These are phyloP conservation scores for Aspergillus steynii DNA, from an alignment of 495 filamentous ascomycete genomes.

Conservation along the genomic window DNA sequence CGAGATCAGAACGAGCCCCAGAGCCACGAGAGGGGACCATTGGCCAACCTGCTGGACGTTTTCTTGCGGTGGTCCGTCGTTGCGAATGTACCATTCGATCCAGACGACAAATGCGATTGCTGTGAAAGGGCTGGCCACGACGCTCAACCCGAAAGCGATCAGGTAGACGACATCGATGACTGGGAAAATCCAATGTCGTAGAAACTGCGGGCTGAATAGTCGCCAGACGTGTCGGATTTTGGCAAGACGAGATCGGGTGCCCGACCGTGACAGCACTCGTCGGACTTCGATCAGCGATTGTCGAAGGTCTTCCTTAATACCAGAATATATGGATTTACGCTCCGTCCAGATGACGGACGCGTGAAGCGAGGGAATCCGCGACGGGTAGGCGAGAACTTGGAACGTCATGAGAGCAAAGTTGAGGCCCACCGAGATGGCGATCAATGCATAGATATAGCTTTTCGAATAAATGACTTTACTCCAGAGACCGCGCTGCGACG, in stretches of 20 bases:
- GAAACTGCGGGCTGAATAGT: conserved; percentile 16
- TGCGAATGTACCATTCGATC: conserved; percentile 34
- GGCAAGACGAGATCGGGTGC: not conserved
- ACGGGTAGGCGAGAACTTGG: conserved; percentile 28
- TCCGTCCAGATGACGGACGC: conserved; percentile 28
- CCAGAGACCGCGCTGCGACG: conserved; percentile 16
- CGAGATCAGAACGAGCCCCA: conserved; percentile 30
- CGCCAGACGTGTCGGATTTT: conserved; percentile 2
- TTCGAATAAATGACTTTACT: conserved; percentile 27
- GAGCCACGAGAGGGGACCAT: conserved; percentile 31
- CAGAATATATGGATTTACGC: conserved; percentile 20
- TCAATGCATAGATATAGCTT: conserved; percentile 37
- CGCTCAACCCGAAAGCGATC: conserved; percentile 28
- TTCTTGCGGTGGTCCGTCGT: conserved; percentile 34
- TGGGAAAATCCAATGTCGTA: conserved; percentile 16
- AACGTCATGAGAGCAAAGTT: conserved; percentile 28
- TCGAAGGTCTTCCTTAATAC: conserved; percentile 24
- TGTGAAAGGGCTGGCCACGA: conserved; percentile 36
- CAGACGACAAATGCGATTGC: conserved; percentile 34
- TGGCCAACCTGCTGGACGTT: conserved; percentile 36
- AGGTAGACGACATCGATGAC: conserved; percentile 23
- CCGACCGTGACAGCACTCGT: not conserved
- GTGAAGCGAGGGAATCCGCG: conserved; percentile 28
- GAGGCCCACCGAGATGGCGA: conserved; percentile 26
- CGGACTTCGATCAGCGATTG: not conserved